These are phyloP conservation scores for Collariella sp. DNA, from an alignment of 495 filamentous ascomycete genomes.

Conservation along the genomic window DNA sequence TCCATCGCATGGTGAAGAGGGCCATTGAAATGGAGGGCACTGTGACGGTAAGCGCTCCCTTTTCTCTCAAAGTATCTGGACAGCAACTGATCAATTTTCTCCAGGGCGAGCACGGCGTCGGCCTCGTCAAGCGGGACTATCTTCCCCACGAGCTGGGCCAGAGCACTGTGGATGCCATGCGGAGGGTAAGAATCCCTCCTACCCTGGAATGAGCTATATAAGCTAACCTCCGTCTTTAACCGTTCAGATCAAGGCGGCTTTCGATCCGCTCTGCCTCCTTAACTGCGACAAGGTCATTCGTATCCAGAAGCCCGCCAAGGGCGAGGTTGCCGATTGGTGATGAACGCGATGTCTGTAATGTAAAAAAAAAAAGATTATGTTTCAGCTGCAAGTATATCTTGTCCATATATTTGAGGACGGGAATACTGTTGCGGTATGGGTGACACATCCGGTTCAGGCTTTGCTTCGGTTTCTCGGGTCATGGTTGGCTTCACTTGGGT, in stretches of 20 bases:
- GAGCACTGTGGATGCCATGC: constrained; percentile 68
- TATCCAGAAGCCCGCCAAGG: constrained; percentile 43
- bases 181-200: constrained; percentile 45
- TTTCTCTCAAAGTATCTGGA: background rate
- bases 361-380: background rate
- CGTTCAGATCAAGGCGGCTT: constrained; percentile 54
- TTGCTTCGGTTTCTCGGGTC: too few species aligned
- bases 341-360: background rate
- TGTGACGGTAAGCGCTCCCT: constrained; percentile 45
- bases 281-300: constrained; percentile 78
- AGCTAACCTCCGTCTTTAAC: background rate
- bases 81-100: background rate
- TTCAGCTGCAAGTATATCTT: too few species aligned
- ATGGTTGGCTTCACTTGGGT: too few species aligned
- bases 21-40: constrained; percentile 78
- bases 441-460: too few species aligned
- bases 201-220: too few species aligned
- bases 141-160: constrained; percentile 64
- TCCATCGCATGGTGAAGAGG: constrained; percentile 76
- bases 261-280: constrained; percentile 67
- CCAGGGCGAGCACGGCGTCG: constrained; percentile 71
- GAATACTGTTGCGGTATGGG: too few species aligned
- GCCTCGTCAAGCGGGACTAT: constrained; percentile 75
- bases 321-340: constrained; percentile 47
- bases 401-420: too few species aligned